Evolutionary conservation across 1,284 basidiomycete species (phyloP), one percentile per base, ranked within the genome.

Genomic region (Ustilago bromivora): DNA sequence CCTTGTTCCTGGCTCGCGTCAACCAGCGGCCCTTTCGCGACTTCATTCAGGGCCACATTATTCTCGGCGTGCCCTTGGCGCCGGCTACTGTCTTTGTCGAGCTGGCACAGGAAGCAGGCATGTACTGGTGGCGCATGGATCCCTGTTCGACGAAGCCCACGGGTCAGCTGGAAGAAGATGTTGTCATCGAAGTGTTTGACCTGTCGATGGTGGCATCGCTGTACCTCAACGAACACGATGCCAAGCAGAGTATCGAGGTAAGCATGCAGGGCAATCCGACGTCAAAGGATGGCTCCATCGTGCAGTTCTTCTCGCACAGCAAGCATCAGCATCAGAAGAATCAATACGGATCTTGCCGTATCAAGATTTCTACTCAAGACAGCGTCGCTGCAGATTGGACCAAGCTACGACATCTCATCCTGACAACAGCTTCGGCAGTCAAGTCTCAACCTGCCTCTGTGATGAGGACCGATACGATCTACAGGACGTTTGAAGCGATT

Each of bases 1-100:
- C 76, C 3, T 47, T 61, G 54, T 72, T 76, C 53, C 32, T 69
- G 8, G 62, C 76, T 1, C 58, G 58, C 15, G 64, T 72, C 43
- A 68, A 66, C n/a, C 58, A 66, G 40, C 35, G 31, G 13, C 75
- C 78, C 9, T 74, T 71, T 61, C 55, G 70, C 49, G 75, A 74
- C 46, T 71, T 80, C 15, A 72, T 80, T 46, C 56, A 53, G n/a
- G 78, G 78, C 1, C 78, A 80, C 58, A 58, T 74, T 49, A 75
- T 80, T 49, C 67, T 71, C 4, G 75, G 71, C 19, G 58, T 68
- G 12, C 68, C 65, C 12, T 38, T 80, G 53, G 64, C 71, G 2
- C 71, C 75, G 0, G 78, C 78, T 3, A 77, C 74, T 11, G 62
- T 80, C 38, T 74, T 80, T 63, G 65, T 69, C 40, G 78, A 80